phyloP scores from a whole-genome alignment of 345 rosid genomes.

The Gossypium thurberi region DNA sequence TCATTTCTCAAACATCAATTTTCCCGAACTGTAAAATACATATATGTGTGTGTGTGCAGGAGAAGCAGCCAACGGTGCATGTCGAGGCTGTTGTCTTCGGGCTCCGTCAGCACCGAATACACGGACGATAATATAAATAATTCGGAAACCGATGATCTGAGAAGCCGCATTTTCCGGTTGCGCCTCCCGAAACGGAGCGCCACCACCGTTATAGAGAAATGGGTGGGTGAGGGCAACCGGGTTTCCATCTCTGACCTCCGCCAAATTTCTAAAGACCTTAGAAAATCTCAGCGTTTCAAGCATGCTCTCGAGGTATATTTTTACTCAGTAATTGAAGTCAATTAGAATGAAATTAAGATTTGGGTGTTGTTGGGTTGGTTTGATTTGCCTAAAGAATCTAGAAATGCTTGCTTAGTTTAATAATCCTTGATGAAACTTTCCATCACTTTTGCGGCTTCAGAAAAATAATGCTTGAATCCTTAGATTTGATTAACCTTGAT shows the following conservation, averaged over 20 bases:
- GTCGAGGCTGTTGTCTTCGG: conserved; percentile 28
- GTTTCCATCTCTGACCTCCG: conserved; percentile 57
- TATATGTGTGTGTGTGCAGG: conserved; percentile 7
- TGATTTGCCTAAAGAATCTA: neutral
- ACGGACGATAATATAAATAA: conserved; percentile 28
- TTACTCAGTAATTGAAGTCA: neutral
- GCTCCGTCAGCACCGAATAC: conserved; percentile 21
- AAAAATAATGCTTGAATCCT: neutral
- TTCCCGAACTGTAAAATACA: neutral
- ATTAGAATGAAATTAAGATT: neutral
- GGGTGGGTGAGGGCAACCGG: conserved; percentile 73
- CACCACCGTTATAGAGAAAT: conserved; percentile 59
- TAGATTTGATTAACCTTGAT: neutral
- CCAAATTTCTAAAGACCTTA: conserved; percentile 64
- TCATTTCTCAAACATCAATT: neutral
- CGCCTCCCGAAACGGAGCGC: conserved; percentile 83
- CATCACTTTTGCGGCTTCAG: neutral
- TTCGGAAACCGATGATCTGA: conserved; percentile 53
- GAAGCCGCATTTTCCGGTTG: conserved; percentile 63
- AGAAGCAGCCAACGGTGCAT: conserved; percentile 2
- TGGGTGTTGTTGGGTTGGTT: neutral
- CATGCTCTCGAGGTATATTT: conserved; percentile 85
- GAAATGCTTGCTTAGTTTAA: neutral
- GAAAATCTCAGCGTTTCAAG: conserved; percentile 70
- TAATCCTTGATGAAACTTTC: neutral